Conservation (phyloP, 176 grass and related monocot genomes). For the bread wheat (Triticum aestivum) region DNA sequence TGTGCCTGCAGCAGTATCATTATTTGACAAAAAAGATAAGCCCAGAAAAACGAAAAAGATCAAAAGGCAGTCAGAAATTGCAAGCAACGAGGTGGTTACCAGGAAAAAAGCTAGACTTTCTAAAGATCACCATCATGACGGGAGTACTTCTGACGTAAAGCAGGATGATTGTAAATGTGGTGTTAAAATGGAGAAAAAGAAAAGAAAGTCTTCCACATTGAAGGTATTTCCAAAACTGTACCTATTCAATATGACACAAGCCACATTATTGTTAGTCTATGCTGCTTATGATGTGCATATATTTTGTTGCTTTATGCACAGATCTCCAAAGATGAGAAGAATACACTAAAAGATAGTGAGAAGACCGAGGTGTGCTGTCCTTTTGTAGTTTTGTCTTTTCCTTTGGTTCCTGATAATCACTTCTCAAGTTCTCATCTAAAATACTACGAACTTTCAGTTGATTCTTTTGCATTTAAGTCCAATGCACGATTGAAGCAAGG, state of each 20-base stretch:
- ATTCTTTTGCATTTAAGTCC: background rate
- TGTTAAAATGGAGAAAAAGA: conserved; percentile 69
- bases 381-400: background rate
- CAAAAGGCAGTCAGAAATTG: conserved; percentile 61
- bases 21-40: conserved; percentile 58
- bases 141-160: conserved; percentile 71
- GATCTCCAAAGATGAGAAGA: conserved; percentile 49
- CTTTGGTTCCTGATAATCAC: conserved; percentile 19
- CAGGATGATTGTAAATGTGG: conserved; percentile 56
- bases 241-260: background rate
- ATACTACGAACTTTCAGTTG: background rate
- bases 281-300: conserved; percentile 22
- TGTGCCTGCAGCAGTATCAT: conserved; percentile 37
- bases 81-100: conserved; percentile 46
- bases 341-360: conserved; percentile 44
- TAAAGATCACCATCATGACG: conserved; percentile 58
- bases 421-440: background rate
- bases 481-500: background rate
- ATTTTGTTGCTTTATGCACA: conserved; percentile 33
- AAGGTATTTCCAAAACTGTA: conserved; percentile 58
- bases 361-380: conserved; percentile 47
- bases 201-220: conserved; percentile 45
- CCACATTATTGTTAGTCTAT: background rate
- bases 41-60: conserved; percentile 61
- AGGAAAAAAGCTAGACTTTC: conserved; percentile 65